Evolutionary conservation across 2,329 filamentous ascomycete genomes (phyloP).

Genomic region (Verticillium nubilum): DNA sequence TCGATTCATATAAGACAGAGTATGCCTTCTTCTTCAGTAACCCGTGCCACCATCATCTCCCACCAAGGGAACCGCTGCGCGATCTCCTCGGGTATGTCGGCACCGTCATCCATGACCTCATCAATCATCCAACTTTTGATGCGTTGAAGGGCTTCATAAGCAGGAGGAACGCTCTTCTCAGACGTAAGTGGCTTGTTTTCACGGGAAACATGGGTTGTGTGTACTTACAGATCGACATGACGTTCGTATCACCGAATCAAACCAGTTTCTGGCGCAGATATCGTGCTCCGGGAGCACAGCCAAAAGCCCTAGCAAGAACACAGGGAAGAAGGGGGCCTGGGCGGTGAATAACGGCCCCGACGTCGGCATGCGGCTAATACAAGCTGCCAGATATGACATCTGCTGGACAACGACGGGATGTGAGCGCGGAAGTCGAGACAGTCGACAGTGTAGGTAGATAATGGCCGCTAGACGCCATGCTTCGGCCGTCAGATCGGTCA

Average conservation of each 20-base stretch:
- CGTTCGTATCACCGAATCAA: conserved; percentile 27
- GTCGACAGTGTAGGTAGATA: conserved; percentile 32
- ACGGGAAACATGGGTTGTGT: background rate
- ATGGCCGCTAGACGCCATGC: conserved; percentile 33
- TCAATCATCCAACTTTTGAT: conserved; percentile 29
- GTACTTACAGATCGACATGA: conserved; percentile 30
- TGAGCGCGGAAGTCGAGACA: conserved; percentile 29
- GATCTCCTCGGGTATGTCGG: conserved; percentile 16
- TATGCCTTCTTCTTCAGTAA: conserved; percentile 26
- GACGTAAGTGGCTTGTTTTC: conserved; percentile 6
- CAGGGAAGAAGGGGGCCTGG: conserved; percentile 33
- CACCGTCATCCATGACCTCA: conserved; percentile 10
- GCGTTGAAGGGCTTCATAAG: conserved; percentile 24
- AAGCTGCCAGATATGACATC: conserved; percentile 25
- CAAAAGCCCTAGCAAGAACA: conserved; percentile 33
- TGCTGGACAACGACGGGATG: conserved; percentile 26
- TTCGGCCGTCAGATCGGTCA: conserved; percentile 35
- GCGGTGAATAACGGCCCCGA: conserved; percentile 33
- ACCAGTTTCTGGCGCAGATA: conserved; percentile 26
- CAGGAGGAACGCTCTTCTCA: conserved; percentile 32
- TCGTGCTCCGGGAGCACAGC: conserved; percentile 22
- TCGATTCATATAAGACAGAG: conserved; percentile 29
- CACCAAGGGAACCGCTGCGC: conserved; percentile 29
- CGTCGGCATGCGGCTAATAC: conserved; percentile 34
- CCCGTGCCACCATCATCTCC: conserved; percentile 29